A percentile compares a stretch with the other conserved stretches of the same genome.
phyloP scores from a whole-genome alignment of 2,329 filamentous ascomycete genomes.

The Pestalotiopsis sp. region DNA sequence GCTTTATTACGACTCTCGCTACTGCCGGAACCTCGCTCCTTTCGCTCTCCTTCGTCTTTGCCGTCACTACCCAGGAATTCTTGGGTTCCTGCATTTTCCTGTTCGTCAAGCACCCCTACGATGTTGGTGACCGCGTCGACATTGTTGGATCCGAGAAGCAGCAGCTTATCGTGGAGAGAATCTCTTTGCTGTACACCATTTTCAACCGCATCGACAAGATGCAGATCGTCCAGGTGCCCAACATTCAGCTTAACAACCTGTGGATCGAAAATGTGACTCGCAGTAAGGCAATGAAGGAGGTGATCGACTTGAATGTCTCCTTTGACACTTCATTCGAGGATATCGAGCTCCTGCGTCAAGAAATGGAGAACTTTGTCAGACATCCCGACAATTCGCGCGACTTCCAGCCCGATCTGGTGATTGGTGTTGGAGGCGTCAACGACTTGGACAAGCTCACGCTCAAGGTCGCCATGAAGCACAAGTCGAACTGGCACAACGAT shows the following conservation, averaged over 20 bases:
- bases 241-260: constrained; percentile 87
- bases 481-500: constrained; percentile 91
- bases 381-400: constrained; percentile 86
- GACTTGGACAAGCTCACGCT: constrained; percentile 88
- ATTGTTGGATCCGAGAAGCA: constrained; percentile 61
- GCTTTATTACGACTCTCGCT: constrained; percentile 81
- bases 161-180: constrained; percentile 85
- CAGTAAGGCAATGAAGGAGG: constrained; percentile 89
- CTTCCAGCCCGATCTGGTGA: constrained; percentile 81
- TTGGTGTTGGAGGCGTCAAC: constrained; percentile 78
- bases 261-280: constrained; percentile 95
- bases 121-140: constrained; percentile 93
- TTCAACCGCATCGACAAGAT: constrained; percentile 83
- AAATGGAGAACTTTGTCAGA: constrained; percentile 84
- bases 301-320: constrained; percentile 76
- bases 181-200: constrained; percentile 89
- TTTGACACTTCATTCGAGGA: constrained; percentile 91
- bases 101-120: constrained; percentile 97
- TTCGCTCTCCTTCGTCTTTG: constrained; percentile 96
- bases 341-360: constrained; percentile 78
- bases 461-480: constrained; percentile 84
- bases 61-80: constrained; percentile 88
- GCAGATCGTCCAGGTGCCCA: constrained; percentile 83
- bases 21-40: constrained; percentile 91
- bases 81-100: constrained; percentile 98